Conservation (phyloP, 148 eudicot species). For the Euryodendron excelsum region DNA sequence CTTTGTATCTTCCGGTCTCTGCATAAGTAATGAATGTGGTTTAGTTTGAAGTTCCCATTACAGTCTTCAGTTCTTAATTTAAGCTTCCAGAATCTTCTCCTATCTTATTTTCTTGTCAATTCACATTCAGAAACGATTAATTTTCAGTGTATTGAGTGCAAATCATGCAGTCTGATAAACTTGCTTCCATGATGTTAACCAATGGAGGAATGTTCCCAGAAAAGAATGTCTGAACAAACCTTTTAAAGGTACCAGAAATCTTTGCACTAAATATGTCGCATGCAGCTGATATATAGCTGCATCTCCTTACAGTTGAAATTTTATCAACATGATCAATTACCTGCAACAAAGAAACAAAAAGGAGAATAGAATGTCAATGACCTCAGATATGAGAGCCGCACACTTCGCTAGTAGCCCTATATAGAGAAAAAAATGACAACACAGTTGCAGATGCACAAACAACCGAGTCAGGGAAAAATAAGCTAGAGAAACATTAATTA, state of each 20-base stretch:
- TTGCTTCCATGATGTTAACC: background rate
- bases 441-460: background rate
- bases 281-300: conserved; percentile 83
- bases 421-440: background rate
- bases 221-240: conserved; percentile 41
- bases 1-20: background rate
- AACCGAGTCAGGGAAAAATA: background rate
- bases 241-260: conserved; percentile 90
- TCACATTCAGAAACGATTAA: background rate
- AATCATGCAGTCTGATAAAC: background rate
- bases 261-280: conserved; percentile 77
- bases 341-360: conserved; percentile 33
- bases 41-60: background rate
- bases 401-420: background rate
- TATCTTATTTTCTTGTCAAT: background rate
- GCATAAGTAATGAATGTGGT: background rate
- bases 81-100: background rate
- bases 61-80: background rate
- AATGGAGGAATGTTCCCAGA: background rate
- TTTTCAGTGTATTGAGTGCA: background rate
- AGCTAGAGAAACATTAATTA: background rate
- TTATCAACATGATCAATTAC: conserved; percentile 82
- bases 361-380: conserved; percentile 5
- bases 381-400: background rate
- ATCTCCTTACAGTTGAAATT: conserved; percentile 62